These are phyloP conservation scores for Thermochaetoides thermophila DNA, from an alignment of 495 filamentous ascomycete genomes.

Conservation along the genomic window DNA sequence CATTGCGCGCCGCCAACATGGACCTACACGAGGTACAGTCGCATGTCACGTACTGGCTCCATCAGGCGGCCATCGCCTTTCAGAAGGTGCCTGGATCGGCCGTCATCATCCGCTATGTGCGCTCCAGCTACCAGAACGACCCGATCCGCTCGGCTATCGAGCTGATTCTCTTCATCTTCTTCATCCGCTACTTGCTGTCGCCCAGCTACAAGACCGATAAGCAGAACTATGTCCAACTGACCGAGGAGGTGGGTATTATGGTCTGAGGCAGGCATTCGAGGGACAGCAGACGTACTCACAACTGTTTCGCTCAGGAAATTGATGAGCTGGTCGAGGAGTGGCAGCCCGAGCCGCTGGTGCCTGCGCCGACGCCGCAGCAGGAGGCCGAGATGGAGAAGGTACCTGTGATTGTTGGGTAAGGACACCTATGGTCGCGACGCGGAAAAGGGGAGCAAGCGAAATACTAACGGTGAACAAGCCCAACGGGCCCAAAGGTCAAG, in stretches of 20 bases:
- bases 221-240: slow-evolving; percentile 71
- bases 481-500: slow-evolving; percentile 80
- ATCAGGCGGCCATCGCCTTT: slow-evolving; percentile 55
- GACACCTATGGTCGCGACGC: too few relatives aligned
- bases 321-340: slow-evolving; percentile 96
- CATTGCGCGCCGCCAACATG: too few relatives aligned
- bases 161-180: slow-evolving; percentile 88
- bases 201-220: slow-evolving; percentile 82
- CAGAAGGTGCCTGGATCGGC: slow-evolving; percentile 85
- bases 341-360: slow-evolving; percentile 85
- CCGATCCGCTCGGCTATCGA: slow-evolving; percentile 88
- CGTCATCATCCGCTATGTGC: slow-evolving; percentile 87
- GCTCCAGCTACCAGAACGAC: slow-evolving; percentile 94
- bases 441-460: too few relatives aligned
- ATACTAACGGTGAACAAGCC: slow-evolving; percentile 32
- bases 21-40: slow-evolving; percentile 68
- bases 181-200: slow-evolving; percentile 79
- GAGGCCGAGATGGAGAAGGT: slow-evolving; percentile 70
- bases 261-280: too few relatives aligned
- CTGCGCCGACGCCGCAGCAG: slow-evolving; percentile 53
- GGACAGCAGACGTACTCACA: too few relatives aligned
- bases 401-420: slow-evolving; percentile 75
- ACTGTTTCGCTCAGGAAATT: slow-evolving; percentile 61
- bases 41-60: slow-evolving; percentile 49
- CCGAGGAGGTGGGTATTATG: slow-evolving; percentile 49